phyloP scores from a whole-genome alignment of 805 yeast genomes.

The Wickerhamomyces ciferrii region DNA sequence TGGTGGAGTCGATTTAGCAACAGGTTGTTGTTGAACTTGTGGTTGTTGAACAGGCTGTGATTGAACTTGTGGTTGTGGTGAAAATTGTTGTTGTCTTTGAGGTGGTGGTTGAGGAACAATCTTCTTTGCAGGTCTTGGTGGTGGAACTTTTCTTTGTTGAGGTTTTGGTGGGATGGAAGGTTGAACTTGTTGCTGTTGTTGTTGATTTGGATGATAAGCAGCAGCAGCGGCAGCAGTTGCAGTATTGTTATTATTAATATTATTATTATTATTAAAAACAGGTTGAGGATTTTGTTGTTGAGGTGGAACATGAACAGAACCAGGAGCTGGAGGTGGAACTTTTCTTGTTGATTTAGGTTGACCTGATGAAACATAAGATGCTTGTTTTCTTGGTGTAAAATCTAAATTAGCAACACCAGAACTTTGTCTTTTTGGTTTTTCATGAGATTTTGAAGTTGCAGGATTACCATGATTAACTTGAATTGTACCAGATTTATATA shows the following conservation, averaged over 20 bases:
- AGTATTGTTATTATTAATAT: slow-evolving; percentile 19
- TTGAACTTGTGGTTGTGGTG: slow-evolving; percentile 38
- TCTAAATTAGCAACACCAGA: slow-evolving; percentile 18
- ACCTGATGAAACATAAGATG: slow-evolving; percentile 9
- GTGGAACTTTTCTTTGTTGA: slow-evolving; percentile 16
- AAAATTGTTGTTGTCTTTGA: slow-evolving; percentile 48
- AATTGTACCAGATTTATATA: slow-evolving; percentile 85
- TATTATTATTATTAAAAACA: too few species aligned
- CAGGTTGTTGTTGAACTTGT: slow-evolving; percentile 34
- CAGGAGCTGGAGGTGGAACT: slow-evolving; percentile 24
- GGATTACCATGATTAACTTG: slow-evolving; percentile 78
- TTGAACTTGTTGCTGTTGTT: background rate
- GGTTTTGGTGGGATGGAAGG: slow-evolving; percentile 8
- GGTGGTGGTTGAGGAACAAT: slow-evolving; percentile 19
- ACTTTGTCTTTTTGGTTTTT: slow-evolving; percentile 62
- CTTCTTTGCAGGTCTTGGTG: slow-evolving; percentile 23
- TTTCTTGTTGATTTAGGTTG: slow-evolving; percentile 19
- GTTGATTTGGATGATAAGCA: slow-evolving; percentile 24
- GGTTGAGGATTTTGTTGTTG: slow-evolving; percentile 24
- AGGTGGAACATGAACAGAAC: slow-evolving; percentile 13
- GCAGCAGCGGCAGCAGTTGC: slow-evolving; percentile 29
- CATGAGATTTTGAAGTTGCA: slow-evolving; percentile 61
- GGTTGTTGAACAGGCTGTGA: slow-evolving; percentile 15
- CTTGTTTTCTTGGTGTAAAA: slow-evolving; percentile 22
- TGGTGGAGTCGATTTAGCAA: slow-evolving; percentile 33